Conservation (phyloP, 2,329 filamentous ascomycete genomes). For the Coniochaeta sp. region DNA sequence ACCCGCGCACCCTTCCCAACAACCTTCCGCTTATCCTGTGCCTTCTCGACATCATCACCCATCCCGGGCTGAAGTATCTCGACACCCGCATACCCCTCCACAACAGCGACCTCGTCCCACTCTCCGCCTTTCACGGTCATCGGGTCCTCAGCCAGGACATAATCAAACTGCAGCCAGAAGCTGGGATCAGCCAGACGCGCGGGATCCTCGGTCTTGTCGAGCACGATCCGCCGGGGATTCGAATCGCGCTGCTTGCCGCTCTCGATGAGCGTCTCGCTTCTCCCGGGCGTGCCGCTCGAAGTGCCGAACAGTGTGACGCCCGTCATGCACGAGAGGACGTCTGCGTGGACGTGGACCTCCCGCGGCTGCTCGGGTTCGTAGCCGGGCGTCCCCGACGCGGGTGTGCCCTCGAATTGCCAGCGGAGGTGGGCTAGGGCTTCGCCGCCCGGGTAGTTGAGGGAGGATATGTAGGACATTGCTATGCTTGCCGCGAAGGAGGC, state of each 20-base stretch:
- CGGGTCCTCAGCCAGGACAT: slow-evolving; percentile 49
- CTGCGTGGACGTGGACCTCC: slow-evolving; percentile 43
- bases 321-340: slow-evolving; percentile 63
- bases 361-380: slow-evolving; percentile 19
- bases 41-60: slow-evolving; percentile 13
- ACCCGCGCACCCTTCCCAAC: slow-evolving; percentile 38
- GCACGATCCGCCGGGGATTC: slow-evolving; percentile 19
- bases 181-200: slow-evolving; percentile 31
- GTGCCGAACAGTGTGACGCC: slow-evolving; percentile 58
- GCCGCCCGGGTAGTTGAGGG: slow-evolving; percentile 90
- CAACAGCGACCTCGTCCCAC: slow-evolving; percentile 50
- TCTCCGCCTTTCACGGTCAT: slow-evolving; percentile 34
- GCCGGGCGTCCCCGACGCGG: slow-evolving; percentile 13
- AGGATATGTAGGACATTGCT: slow-evolving; percentile 68
- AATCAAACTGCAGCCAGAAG: slow-evolving; percentile 61
- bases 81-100: slow-evolving; percentile 51
- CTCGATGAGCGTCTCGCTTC: neutral
- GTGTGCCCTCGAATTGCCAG: slow-evolving; percentile 20
- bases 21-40: slow-evolving; percentile 17
- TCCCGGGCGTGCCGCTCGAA: neutral
- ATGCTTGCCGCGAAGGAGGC: slow-evolving; percentile 52
- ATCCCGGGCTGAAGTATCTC: slow-evolving; percentile 45
- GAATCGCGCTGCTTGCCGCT: slow-evolving; percentile 1
- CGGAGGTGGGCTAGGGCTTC: slow-evolving; percentile 59
- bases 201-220: slow-evolving; percentile 57